Evolutionary conservation across 139 green algal genomes (phyloP), one percentile per base, ranked within the genome.

Genomic region (Volvox reticuliferus): DNA sequence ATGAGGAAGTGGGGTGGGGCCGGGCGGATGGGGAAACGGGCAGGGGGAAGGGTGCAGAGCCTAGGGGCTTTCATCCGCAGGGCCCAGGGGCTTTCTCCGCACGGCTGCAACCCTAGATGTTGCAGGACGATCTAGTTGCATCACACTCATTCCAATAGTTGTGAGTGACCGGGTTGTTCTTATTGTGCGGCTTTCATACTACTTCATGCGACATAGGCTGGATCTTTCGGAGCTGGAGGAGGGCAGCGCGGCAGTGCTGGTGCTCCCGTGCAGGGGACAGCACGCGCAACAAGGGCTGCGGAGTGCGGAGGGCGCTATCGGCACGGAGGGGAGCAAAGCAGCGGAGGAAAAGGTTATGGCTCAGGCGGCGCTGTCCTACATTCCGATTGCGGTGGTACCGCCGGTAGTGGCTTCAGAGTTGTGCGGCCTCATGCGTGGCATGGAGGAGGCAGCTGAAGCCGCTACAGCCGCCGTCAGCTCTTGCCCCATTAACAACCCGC

Each of bases 241-340:
- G 36, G 84, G 84, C 36, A 32, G 16, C 26, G 84, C 84, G 1
- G 84, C 84, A 35, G 67, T 89, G 68, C 68, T 89, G 68, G 84
- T 89, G 84, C 68, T 89, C 26, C 84, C 84, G 35, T 80, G 20
- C 37, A 63, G 84, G 26, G 1, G 16, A 0, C 61, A 16, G 81
- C 30, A 14, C 37, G 71, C 71, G 71, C 71, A 33, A 20, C 65
- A 28, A 73, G 21, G 2, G 65, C 65, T 28, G 65, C 65, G 9
- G 65, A 28, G 21, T 28, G 65, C 65, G 65, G 65, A 73, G 65
- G 65, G 65, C 65, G 6, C 5, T 73, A 28, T 73, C 21, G 55
- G 1, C 1, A 9, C 12, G 76, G 33, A 61, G 76, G 37, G 32
- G 50, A 24, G 37, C 37, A 30, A 55, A 20, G 61, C n/a, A 20